Conservation (phyloP, 1,284 basidiomycete species). For the Porogramme epimiltina region DNA sequence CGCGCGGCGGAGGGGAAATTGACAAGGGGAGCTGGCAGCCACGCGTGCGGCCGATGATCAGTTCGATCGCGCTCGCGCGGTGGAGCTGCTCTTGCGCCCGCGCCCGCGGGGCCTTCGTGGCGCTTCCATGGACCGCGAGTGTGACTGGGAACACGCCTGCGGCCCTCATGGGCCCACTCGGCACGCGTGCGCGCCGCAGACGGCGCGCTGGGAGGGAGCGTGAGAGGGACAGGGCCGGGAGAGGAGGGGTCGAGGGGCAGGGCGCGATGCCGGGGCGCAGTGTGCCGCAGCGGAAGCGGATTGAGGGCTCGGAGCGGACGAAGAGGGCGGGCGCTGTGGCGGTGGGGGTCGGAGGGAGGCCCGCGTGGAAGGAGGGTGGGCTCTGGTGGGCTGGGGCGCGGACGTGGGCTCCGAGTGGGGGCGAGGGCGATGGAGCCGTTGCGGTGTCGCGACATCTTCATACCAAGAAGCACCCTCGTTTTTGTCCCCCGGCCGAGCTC, state of each 20-base stretch:
- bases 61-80: slow-evolving; percentile 12
- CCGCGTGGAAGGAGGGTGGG: slow-evolving; percentile 18
- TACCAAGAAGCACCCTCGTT: slow-evolving; percentile 23
- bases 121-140: not conserved
- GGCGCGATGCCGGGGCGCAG: too few relatives aligned
- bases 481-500: slow-evolving; percentile 17
- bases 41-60: slow-evolving; percentile 8
- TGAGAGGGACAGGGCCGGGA: not conserved
- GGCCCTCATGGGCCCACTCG: not conserved
- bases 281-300: too few relatives aligned
- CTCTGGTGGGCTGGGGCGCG: slow-evolving; percentile 7
- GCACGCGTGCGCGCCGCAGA: not conserved
- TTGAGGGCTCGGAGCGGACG: not conserved
- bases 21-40: not conserved
- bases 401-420: slow-evolving; percentile 1
- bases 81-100: not conserved
- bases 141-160: too few relatives aligned
- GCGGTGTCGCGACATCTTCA: slow-evolving; percentile 22
- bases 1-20: not conserved
- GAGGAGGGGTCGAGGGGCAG: not conserved
- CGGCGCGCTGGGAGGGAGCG: not conserved
- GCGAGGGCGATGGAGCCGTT: slow-evolving; percentile 20
- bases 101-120: too few relatives aligned
- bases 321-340: slow-evolving; percentile 1
- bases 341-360: slow-evolving; percentile 1